Percentiles rank a stretch among this genome's conserved stretches.
Evolutionary conservation across 2,329 filamentous ascomycete species (phyloP).

Genomic region (Cytospora piceicola): DNA sequence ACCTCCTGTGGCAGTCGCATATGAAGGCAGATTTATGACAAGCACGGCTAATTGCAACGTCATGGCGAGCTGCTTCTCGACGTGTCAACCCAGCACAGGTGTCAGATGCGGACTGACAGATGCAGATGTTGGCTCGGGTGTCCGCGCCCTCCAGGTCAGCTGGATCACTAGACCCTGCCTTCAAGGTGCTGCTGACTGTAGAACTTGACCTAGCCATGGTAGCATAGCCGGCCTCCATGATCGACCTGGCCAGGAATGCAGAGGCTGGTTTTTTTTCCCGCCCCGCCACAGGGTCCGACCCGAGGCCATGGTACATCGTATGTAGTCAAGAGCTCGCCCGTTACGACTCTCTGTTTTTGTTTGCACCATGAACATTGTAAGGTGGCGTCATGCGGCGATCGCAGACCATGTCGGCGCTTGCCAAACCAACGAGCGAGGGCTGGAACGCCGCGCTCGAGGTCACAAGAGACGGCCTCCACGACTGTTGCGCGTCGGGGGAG

Average conservation of each 20-base stretch:
- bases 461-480: conserved; percentile 7
- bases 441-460: not conserved
- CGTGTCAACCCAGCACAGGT: conserved; percentile 16
- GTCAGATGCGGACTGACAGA: conserved; percentile 3
- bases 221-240: conserved; percentile 4
- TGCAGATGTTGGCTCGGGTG: conserved; percentile 14
- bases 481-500: conserved; percentile 4
- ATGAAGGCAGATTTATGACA: conserved; percentile 16
- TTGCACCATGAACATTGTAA: not conserved
- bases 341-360: conserved; percentile 17
- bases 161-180: conserved; percentile 4
- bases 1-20: conserved; percentile 12
- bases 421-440: conserved; percentile 17
- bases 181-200: conserved; percentile 15
- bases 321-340: conserved; percentile 17
- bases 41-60: conserved; percentile 17
- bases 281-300: conserved; percentile 14
- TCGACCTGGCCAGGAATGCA: not conserved
- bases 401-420: conserved; percentile 11
- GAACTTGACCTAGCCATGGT: not conserved
- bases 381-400: conserved; percentile 15
- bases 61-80: conserved; percentile 16
- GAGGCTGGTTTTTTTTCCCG: conserved; percentile 6
- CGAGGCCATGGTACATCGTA: conserved; percentile 10
- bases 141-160: conserved; percentile 13